Base-by-base conservation (phyloP, 768 basidiomycete species). In the Amanita jacksonii region DNA sequence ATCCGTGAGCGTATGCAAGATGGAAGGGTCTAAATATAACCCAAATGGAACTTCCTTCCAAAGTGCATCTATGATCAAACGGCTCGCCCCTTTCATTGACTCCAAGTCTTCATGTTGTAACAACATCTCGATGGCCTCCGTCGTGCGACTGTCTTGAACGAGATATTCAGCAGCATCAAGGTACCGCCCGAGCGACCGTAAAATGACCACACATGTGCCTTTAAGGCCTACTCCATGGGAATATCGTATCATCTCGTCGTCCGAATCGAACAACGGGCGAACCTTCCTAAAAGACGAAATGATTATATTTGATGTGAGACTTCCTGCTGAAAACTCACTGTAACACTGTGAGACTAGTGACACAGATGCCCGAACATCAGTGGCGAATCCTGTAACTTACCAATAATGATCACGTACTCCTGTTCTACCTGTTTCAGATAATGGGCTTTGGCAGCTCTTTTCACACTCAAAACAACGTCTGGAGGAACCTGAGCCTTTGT, bases 221-320 rank as follows among this genome's bases (percentile, higher is more conserved):
- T 77, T 73, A 5, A 84, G 57, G 27, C 70, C 71, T 34, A 67
- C 66, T 3, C 74, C 67, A 43, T 79, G 71, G 13, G 78, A 62
- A 46, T 76, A 85, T 28, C 72, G 68, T n/a, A 79, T 49, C 15
- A 66, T 65, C 16, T 79, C 74, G 16, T 82, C 73, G 0, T 66
- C 58, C 0, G 68, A 62, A 0, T 61, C 48, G 46, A 85, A 85
- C 3, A 84, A 54, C 5, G 57, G 49, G 43, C 60, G 43, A 18
- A 68, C 69, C 55, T 72, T 61, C 16, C 82, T 82, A 50, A 35
- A 32, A 25, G 30, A 20, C 12, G n/a, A 20, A 16, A 25, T 41
- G 3, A 30, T 35, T 32, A n/a, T 15, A 25, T 18, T 19, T 19
- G 15, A 27, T 13, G 38, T 5, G 30, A 27, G 18, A n/a, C 31